Conservation (phyloP, 1,284 basidiomycete genomes). For the Microbotryum lychnidis-dioicae region DNA sequence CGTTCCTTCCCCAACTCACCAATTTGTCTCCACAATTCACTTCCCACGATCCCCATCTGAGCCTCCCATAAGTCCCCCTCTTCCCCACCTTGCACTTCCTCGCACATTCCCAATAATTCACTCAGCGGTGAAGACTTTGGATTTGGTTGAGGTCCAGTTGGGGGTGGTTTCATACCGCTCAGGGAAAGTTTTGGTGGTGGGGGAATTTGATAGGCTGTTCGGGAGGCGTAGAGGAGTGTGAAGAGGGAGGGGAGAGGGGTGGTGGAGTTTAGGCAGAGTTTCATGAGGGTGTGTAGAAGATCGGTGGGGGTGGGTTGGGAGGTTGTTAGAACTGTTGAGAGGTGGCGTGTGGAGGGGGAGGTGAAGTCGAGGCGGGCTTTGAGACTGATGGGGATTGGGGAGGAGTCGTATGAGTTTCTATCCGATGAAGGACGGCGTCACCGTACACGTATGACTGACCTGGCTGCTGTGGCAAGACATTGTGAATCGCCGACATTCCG, state of each 20-base stretch:
- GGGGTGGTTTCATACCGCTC: too few relatives aligned
- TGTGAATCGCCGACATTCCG: conserved; percentile 7
- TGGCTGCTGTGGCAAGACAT: conserved; percentile 5
- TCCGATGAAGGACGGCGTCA: not conserved
- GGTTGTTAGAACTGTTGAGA: not conserved
- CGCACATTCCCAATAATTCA: not conserved
- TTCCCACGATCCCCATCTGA: too few relatives aligned
- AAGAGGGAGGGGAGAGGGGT: conserved; percentile 5
- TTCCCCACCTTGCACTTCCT: not conserved
- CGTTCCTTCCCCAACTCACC: too few relatives aligned
- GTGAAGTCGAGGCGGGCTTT: not conserved
- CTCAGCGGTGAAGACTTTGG: too few relatives aligned
- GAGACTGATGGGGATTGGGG: not conserved
- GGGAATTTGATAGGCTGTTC: not conserved
- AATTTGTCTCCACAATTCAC: too few relatives aligned
- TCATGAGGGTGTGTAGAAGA: not conserved
- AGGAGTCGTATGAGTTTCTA: not conserved
- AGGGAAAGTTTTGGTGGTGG: not conserved
- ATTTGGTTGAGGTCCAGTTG: too few relatives aligned
- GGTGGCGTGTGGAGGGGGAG: not conserved
- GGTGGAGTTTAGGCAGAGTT: not conserved
- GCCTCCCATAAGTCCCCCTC: too few relatives aligned
- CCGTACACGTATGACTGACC: not conserved
- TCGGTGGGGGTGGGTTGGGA: not conserved
- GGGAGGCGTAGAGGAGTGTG: conserved; percentile 1